Base-by-base conservation (phyloP, 768 basidiomycete genomes). In the Dioszegia aurantiaca region DNA sequence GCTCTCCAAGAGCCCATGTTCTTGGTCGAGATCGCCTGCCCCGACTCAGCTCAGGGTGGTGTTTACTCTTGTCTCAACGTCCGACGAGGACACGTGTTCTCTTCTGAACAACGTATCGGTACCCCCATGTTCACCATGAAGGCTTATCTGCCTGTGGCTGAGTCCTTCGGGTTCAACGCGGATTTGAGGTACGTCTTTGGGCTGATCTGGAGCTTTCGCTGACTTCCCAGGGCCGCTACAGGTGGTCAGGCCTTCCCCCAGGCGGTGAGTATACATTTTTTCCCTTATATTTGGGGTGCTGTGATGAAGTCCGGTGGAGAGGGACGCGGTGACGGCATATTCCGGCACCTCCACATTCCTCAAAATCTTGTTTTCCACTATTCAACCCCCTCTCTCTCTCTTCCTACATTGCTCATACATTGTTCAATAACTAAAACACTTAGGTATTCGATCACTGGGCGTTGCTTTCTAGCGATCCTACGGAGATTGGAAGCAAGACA, bases 41-140 rank as follows among this genome's bases (percentile, higher is more conserved):
- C 93, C 55, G 94, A 95, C 79, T 89, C 84, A 77, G 93, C 89
- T 60, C 94, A 97, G 67, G 94, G 93, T 79, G 93, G 94, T 82
- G 90, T 98, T 80, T 97, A 97, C 86, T 63, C 65, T 48, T 61
- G 68, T 67, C 24, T 78, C 61, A 98, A 95, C 85, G 90, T 88
- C 81, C 89, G 92, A 76, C 89, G 93, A 84, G 94, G 94, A 64
- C 92, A 95, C 77, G 94, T 99, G 62, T 94, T 93, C 84, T 88
- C 87, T 68, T 89, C 97, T 80, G 94, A 97, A 79, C 95, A 98
- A 80, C 82, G 93, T 72, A 82, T 86, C 3, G 94, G 95, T 81
- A 99, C 95, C 17, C 95, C 95, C 63, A 95, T 97, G 91, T 94
- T 94, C 86, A 98, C 88, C 45, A 87, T 99, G 80, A 98, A 95